Evolutionary conservation across 2,329 filamentous ascomycete genomes (phyloP).

Genomic region (Ophiostoma sp.): DNA sequence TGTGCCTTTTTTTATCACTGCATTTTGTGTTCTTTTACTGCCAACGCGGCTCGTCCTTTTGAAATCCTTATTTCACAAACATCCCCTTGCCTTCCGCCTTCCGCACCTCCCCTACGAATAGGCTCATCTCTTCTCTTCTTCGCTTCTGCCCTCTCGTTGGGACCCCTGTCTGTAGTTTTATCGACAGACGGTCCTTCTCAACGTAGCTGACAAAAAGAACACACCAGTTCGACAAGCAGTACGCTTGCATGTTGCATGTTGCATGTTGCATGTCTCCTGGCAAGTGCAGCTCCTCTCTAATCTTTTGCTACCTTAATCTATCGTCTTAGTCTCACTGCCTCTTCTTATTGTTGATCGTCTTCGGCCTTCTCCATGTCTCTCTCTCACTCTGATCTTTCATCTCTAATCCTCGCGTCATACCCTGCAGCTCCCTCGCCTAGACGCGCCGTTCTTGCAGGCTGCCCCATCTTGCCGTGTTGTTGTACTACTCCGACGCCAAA

Average conservation of each 20-base stretch:
- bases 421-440: slow-evolving; percentile 15
- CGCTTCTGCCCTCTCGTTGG: neutral
- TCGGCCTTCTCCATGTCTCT: neutral
- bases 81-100: neutral
- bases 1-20: neutral
- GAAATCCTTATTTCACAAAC: neutral
- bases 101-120: slow-evolving; percentile 5
- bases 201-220: too few species aligned
- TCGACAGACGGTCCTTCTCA: neutral
- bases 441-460: slow-evolving; percentile 10
- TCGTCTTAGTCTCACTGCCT: too few species aligned
- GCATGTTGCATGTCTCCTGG: too few species aligned
- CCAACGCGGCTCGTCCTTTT: neutral
- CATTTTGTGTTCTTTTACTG: neutral
- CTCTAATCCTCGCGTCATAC: slow-evolving; percentile 12
- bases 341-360: neutral
- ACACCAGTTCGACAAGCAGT: too few species aligned
- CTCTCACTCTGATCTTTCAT: neutral
- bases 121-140: neutral
- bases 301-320: too few species aligned
- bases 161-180: neutral
- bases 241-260: too few species aligned
- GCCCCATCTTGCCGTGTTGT: slow-evolving; percentile 1
- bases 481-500: slow-evolving; percentile 11
- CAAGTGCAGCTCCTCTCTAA: too few species aligned